phyloP scores from a whole-genome alignment of 116 monocot species.

The Papilionanthe hybrid region DNA sequence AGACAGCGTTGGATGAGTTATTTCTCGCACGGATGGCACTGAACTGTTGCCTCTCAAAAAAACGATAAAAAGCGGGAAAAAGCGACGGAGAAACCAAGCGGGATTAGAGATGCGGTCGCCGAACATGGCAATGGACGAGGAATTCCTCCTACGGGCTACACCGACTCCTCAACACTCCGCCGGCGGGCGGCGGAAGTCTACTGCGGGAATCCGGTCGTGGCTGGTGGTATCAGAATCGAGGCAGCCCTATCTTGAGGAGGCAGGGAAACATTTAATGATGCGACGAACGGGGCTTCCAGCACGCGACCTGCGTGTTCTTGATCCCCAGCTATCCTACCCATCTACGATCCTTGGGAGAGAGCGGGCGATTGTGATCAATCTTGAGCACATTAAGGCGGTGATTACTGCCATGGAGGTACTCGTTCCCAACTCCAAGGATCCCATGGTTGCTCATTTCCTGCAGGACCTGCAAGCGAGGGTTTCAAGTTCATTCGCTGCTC shows the following conservation, averaged over 20 bases:
- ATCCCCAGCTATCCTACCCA: conserved; percentile 40
- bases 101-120: conserved; percentile 1
- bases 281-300: conserved; percentile 29
- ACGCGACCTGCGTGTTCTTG: conserved; percentile 36
- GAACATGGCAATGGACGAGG: neutral
- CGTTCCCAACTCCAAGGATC: conserved; percentile 37
- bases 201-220: conserved; percentile 28
- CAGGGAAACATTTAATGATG: conserved; percentile 40
- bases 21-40: too few relatives aligned
- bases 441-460: conserved; percentile 28
- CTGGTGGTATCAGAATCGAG: conserved; percentile 32
- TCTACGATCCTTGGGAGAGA: conserved; percentile 48
- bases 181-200: conserved; percentile 18
- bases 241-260: conserved; percentile 24
- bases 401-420: conserved; percentile 41
- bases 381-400: conserved; percentile 39
- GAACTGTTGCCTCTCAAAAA: too few relatives aligned
- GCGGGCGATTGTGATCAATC: conserved; percentile 39
- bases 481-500: conserved; percentile 12
- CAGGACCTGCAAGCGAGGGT: conserved; percentile 33
- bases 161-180: neutral
- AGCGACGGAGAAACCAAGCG: neutral
- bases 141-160: neutral
- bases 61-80: neutral
- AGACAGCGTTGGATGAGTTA: too few relatives aligned